Evolutionary conservation across 1,284 basidiomycete genomes (phyloP), one percentile per base, ranked within the genome.

Genomic region (Golubevia pallescens): DNA sequence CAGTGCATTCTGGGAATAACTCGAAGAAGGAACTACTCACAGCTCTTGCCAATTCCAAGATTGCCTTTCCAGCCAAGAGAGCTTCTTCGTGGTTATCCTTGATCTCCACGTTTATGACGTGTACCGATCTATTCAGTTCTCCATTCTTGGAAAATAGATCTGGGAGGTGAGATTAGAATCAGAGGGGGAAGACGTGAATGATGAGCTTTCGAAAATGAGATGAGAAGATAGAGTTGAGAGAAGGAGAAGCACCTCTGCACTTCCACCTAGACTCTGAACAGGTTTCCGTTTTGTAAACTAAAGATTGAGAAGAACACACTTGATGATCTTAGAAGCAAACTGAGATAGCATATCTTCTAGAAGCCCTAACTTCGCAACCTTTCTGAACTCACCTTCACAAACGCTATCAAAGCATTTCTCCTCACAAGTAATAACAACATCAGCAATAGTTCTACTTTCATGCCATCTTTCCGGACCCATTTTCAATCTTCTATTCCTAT

Each of bases 51-150:
- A 85, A 69, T 10, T 77, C 81, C 21, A 85, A 67, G 10, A 85
- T 84, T 2, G 81, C 81, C 52, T 77, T 77, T 13, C 80, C 78
- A 3, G 80, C 82, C 0, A 74, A 69, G 0, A 84, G 66, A 1
- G 82, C 82, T 62, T 83, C 80, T 51, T 85, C 80, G 60, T 85
- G 82, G 60, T 82, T 83, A 62, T 85, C 82, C 69, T 81, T 81
- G 74, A 85, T 84, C 64, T 85, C 82, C 28, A 85, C 76, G 59
- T 85, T 85, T 69, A 85, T 84, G 60, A 85, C 78, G 56, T 85
- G 82, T 2, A 84, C 81, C 0, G 77, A 58, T 16, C 82, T 62
- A 34, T 82, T 84, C 20, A 82, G 58, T 58, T 85, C 82, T 1
- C 73, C 73, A n/a, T 74, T 73, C n/a, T 80, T 58, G n/a, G 69